Evolutionary conservation across 1,139 yeast species (phyloP).

Genomic region (Yamadazyma dushanensis): DNA sequence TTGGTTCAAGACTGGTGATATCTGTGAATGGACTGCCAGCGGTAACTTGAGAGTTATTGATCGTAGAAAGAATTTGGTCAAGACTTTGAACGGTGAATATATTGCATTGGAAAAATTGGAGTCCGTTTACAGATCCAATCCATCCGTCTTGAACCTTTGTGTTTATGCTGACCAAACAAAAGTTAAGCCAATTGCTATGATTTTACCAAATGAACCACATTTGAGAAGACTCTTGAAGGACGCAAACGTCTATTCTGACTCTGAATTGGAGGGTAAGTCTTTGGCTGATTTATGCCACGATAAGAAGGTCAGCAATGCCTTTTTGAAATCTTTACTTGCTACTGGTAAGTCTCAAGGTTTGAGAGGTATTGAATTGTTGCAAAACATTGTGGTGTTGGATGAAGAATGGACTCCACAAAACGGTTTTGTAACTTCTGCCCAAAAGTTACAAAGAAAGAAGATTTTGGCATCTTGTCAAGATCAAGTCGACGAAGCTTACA

Average conservation of each 20-base stretch:
- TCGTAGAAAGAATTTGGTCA: constrained; percentile 93
- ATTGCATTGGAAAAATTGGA: constrained; percentile 95
- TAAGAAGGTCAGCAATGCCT: constrained; percentile 53
- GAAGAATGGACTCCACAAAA: constrained; percentile 98
- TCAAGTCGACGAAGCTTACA: constrained; percentile 58
- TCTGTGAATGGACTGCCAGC: constrained; percentile 84
- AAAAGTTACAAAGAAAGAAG: constrained; percentile 92
- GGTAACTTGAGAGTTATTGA: constrained; percentile 87
- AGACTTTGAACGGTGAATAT: constrained; percentile 96
- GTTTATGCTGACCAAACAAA: constrained; percentile 86
- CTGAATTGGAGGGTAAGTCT: constrained; percentile 52
- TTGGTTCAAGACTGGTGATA: constrained; percentile 97
- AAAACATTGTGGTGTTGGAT: constrained; percentile 75
- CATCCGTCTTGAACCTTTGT: constrained; percentile 76
- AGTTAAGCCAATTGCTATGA: constrained; percentile 90
- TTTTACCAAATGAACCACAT: constrained; percentile 75
- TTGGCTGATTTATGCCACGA: constrained; percentile 51
- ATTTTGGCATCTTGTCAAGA: constrained; percentile 67
- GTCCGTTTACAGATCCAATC: constrained; percentile 79
- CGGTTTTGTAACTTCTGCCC: constrained; percentile 93
- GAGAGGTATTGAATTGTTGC: constrained; percentile 80
- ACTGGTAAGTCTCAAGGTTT: constrained; percentile 85
- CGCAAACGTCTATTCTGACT: constrained; percentile 46
- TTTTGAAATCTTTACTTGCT: constrained; percentile 58
- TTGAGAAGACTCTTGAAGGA: constrained; percentile 58